phyloP scores from a whole-genome alignment of 1,284 basidiomycete species.

The Cutaneotrichosporon sp. region DNA sequence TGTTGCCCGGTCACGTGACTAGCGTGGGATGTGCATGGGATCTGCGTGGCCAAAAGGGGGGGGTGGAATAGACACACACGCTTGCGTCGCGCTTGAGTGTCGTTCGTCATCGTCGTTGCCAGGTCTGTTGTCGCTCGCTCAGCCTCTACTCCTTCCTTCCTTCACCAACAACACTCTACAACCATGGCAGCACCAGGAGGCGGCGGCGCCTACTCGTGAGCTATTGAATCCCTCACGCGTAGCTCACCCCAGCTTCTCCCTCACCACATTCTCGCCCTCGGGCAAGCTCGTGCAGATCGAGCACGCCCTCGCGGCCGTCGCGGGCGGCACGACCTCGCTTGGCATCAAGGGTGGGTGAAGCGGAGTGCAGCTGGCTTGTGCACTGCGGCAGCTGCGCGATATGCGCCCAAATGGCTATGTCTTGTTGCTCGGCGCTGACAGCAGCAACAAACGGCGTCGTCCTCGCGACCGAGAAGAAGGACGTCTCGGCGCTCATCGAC shows the following conservation, averaged over 20 bases:
- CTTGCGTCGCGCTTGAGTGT: constrained; percentile 10
- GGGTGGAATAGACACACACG: not conserved
- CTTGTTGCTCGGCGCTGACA: constrained; percentile 10
- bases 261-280: constrained; percentile 98
- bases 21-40: too few relatives aligned
- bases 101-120: constrained; percentile 15
- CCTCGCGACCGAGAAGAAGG: constrained; percentile 99
- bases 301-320: constrained; percentile 95
- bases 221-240: constrained; percentile 14
- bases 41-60: too few relatives aligned
- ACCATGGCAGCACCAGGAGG: constrained; percentile 54
- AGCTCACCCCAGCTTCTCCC: constrained; percentile 73
- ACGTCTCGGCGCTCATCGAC: constrained; percentile 95
- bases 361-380: not conserved
- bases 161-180: constrained; percentile 8
- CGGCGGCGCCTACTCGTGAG: constrained; percentile 55
- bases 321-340: constrained; percentile 93
- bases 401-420: too few relatives aligned
- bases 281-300: constrained; percentile 99
- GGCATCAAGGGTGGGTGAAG: constrained; percentile 86
- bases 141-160: not conserved
- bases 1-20: too few relatives aligned
- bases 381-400: too few relatives aligned
- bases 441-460: constrained; percentile 97
- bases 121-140: not conserved